Evolutionary conservation across 192 early-diverging fungal species (phyloP).

Genomic region (Coemansia sp.): DNA sequence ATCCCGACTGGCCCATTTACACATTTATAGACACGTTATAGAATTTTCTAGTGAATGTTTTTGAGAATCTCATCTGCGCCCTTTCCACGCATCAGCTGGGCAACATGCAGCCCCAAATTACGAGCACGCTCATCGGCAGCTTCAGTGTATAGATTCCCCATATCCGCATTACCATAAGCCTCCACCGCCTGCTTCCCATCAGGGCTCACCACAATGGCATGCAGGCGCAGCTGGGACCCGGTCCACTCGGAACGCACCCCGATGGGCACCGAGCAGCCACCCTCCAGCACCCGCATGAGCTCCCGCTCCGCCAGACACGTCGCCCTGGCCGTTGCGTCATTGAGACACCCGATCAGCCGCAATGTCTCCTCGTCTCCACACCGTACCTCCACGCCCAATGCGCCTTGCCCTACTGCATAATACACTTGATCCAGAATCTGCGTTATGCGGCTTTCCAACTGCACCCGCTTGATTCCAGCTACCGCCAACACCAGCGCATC

Average conservation of each 20-base stretch:
- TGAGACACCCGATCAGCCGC: constrained; percentile 54
- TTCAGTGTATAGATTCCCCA: background rate
- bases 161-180: constrained; percentile 29
- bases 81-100: constrained; percentile 43
- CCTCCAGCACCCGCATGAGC: constrained; percentile 86
- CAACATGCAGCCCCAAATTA: constrained; percentile 51
- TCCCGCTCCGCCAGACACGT: constrained; percentile 78
- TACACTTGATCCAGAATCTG: constrained; percentile 65
- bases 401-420: constrained; percentile 92
- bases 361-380: constrained; percentile 57
- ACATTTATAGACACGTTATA: constrained; percentile 8
- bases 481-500: constrained; percentile 81
- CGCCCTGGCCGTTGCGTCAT: constrained; percentile 63
- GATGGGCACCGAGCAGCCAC: constrained; percentile 93
- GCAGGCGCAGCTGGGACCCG: constrained; percentile 49
- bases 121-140: constrained; percentile 30
- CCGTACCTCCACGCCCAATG: constrained; percentile 81
- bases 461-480: constrained; percentile 78
- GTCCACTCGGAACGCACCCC: constrained; percentile 70
- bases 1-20: constrained; percentile 37
- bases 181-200: constrained; percentile 70
- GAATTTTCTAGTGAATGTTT: constrained; percentile 45
- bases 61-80: constrained; percentile 60
- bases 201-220: constrained; percentile 69
- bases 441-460: constrained; percentile 67